These are phyloP conservation scores for Heritiera littoralis DNA, from an alignment of 345 rosid genomes.

Conservation along the genomic window DNA sequence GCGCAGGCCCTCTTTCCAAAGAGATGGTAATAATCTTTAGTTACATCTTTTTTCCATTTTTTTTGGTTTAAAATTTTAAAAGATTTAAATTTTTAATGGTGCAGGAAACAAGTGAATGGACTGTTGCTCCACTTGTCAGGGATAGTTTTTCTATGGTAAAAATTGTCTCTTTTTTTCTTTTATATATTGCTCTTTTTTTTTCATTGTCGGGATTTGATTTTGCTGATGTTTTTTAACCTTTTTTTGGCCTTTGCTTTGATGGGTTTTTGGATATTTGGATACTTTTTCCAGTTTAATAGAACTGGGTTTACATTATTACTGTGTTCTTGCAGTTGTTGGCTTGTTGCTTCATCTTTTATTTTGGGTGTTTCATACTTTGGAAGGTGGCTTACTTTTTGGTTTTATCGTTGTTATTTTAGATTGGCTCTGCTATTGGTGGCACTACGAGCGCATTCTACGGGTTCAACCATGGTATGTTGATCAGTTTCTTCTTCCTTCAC, in stretches of 20 bases:
- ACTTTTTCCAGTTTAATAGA: not conserved
- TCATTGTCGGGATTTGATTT: not conserved
- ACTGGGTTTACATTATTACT: not conserved
- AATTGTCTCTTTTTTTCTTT: not conserved
- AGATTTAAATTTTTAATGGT: not conserved
- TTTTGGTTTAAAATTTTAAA: slow-evolving; percentile 2
- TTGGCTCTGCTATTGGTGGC: slow-evolving; percentile 94
- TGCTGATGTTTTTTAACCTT: not conserved
- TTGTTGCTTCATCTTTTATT: not conserved
- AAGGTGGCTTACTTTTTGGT: not conserved
- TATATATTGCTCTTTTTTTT: no score
- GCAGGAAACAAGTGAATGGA: slow-evolving; percentile 91
- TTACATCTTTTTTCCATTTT: not conserved
- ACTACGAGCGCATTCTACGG: slow-evolving; percentile 73
- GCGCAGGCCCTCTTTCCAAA: slow-evolving; percentile 89
- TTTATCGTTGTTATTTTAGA: slow-evolving; percentile 41
- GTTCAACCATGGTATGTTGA: slow-evolving; percentile 59
- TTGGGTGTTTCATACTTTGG: not conserved
- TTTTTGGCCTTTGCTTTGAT: not conserved
- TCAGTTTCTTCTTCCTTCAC: slow-evolving; percentile 7
- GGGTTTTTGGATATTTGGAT: not conserved
- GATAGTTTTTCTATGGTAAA: slow-evolving; percentile 93
- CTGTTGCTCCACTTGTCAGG: slow-evolving; percentile 73
- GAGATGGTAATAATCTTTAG: slow-evolving; percentile 49
- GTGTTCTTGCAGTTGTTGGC: not conserved